A percentile compares a stretch with the other conserved stretches of the same genome.
These are phyloP conservation scores for Sporisorium scitamineum DNA, from an alignment of 1,284 basidiomycete genomes.

Conservation along the genomic window DNA sequence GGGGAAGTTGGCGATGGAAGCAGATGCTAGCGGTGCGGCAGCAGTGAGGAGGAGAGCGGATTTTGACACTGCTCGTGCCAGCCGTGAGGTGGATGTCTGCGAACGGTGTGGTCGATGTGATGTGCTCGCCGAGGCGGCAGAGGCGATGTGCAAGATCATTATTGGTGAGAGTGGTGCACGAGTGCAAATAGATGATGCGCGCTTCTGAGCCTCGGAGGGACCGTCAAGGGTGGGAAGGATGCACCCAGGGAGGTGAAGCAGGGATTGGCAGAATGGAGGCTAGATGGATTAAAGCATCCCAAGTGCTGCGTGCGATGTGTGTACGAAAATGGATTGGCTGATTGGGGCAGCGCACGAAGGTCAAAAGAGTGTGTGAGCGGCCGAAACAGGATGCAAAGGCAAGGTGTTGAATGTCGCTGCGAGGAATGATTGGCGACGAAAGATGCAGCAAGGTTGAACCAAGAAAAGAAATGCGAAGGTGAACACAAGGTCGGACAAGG, in stretches of 20 bases:
- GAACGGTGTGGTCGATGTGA: slow-evolving; percentile 9
- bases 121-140: slow-evolving; percentile 12
- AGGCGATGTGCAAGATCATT: neutral
- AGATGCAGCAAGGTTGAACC: slow-evolving; percentile 5
- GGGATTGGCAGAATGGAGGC: neutral
- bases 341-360: neutral
- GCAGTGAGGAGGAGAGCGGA: slow-evolving; percentile 37
- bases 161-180: neutral
- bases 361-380: slow-evolving; percentile 19
- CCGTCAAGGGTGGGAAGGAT: neutral
- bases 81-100: slow-evolving; percentile 1
- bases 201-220: too few relatives aligned
- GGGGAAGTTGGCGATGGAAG: slow-evolving; percentile 50
- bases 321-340: neutral
- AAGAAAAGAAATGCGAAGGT: slow-evolving; percentile 1
- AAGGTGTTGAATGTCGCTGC: neutral
- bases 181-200: neutral
- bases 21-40: slow-evolving; percentile 20
- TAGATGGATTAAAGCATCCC: slow-evolving; percentile 20
- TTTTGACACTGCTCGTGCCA: slow-evolving; percentile 20
- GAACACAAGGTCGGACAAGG: slow-evolving; percentile 3
- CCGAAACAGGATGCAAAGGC: neutral
- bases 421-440: neutral
- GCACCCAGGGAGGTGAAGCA: neutral
- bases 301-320: neutral